phyloP scores from a whole-genome alignment of 495 filamentous ascomycete species.

The Haplographium delicatum region DNA sequence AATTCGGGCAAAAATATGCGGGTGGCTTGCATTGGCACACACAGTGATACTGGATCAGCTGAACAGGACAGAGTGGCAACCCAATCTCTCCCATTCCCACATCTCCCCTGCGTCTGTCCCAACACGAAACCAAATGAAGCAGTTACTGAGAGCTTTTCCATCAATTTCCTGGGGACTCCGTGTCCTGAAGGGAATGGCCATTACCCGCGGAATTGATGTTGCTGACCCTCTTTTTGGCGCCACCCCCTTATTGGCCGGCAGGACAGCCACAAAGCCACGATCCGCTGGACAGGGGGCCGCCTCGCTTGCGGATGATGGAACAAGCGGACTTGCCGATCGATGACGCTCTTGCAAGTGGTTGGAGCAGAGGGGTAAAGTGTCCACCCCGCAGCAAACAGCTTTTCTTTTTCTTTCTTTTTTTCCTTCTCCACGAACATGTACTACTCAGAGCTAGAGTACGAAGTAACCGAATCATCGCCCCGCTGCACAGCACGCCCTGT shows the following conservation, averaged over 20 bases:
- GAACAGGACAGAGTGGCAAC: slow-evolving; percentile 4
- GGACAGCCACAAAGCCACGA: too few relatives aligned
- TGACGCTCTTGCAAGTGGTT: neutral
- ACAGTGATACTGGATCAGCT: slow-evolving; percentile 18
- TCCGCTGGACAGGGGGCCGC: neutral
- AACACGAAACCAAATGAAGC: neutral
- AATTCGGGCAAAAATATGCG: neutral
- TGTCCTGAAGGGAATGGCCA: neutral
- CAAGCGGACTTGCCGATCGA: slow-evolving; percentile 8
- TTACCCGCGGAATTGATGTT: neutral
- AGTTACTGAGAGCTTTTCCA: neutral
- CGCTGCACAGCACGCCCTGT: neutral
- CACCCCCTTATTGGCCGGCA: neutral
- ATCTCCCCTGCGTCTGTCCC: neutral
- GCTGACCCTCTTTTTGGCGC: neutral
- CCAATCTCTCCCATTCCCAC: too few relatives aligned
- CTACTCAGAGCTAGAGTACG: neutral
- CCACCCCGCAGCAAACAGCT: too few relatives aligned
- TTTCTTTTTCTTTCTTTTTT: too few relatives aligned
- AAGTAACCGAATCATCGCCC: slow-evolving; percentile 2
- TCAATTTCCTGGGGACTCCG: neutral
- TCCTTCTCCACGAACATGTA: too few relatives aligned
- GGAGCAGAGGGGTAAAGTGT: neutral
- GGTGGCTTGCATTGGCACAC: slow-evolving; percentile 6
- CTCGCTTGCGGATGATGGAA: neutral